Conservation (phyloP, 495 filamentous ascomycete species). For the Thermochaetoides thermophila region DNA sequence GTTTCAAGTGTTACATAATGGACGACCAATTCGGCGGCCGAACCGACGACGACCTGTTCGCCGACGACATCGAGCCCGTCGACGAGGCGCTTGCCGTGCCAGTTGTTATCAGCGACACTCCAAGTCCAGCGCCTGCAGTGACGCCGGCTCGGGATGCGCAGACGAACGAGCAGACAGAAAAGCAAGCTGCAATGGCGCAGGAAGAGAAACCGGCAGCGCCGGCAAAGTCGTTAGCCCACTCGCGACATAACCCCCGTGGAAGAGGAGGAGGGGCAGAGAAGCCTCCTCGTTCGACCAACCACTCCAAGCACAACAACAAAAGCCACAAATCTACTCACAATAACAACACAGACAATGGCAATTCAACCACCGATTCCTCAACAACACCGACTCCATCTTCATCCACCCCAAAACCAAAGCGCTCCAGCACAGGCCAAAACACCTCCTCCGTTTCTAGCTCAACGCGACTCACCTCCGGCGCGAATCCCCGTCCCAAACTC, state of each 20-base stretch:
- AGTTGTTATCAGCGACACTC: neutral
- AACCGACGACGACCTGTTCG: constrained; percentile 37
- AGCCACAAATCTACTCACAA: constrained; percentile 1
- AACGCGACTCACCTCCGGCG: constrained; percentile 28
- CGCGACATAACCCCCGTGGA: neutral
- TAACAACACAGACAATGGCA: constrained; percentile 1
- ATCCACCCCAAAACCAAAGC: neutral
- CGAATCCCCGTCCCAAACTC: constrained; percentile 35
- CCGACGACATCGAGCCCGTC: constrained; percentile 35
- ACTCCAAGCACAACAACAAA: constrained; percentile 1
- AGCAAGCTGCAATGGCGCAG: too few species aligned
- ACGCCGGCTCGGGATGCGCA: neutral
- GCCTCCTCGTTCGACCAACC: neutral
- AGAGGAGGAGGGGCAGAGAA: too few species aligned
- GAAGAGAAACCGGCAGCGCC: too few species aligned
- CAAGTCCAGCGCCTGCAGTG: neutral
- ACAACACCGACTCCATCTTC: constrained; percentile 1
- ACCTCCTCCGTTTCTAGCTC: constrained; percentile 18
- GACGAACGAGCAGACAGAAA: too few species aligned
- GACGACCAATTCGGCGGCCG: constrained; percentile 35
- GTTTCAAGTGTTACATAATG: too few species aligned
- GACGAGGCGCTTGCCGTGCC: constrained; percentile 3
- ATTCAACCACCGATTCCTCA: constrained; percentile 1
- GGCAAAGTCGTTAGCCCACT: neutral
- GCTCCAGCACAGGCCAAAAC: constrained; percentile 7